Conservation (phyloP, 805 yeast genomes). For the Brettanomyces nanus region DNA sequence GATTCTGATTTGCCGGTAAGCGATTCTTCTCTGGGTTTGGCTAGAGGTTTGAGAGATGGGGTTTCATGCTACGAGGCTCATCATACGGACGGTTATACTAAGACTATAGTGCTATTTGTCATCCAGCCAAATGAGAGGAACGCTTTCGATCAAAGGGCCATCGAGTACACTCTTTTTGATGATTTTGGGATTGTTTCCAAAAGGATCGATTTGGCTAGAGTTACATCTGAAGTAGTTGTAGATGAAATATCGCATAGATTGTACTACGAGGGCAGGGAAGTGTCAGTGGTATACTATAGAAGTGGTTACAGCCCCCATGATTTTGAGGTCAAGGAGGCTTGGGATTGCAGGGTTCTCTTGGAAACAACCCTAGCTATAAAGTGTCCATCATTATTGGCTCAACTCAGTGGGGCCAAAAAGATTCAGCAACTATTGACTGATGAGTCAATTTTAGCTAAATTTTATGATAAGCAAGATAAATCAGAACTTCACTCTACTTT, state of each 20-base stretch:
- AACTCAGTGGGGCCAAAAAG: conserved; percentile 88
- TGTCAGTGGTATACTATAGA: conserved; percentile 85
- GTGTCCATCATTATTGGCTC: conserved; percentile 86
- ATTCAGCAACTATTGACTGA: conserved; percentile 82
- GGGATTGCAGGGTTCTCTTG: conserved; percentile 68
- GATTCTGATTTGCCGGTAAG: conserved; percentile 52
- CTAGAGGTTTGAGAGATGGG: conserved; percentile 64
- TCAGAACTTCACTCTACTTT: conserved; percentile 49
- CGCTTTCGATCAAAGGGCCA: conserved; percentile 80
- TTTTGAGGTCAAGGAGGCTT: conserved; percentile 54
- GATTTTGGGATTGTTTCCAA: conserved; percentile 50
- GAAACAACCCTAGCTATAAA: conserved; percentile 79
- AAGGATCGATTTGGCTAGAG: conserved; percentile 62
- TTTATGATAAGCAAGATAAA: conserved; percentile 25
- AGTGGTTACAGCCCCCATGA: conserved; percentile 85
- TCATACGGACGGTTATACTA: conserved; percentile 13
- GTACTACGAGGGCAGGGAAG: conserved; percentile 52
- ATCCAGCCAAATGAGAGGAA: conserved; percentile 84
- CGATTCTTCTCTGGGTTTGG: conserved; percentile 51
- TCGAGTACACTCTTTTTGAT: conserved; percentile 63
- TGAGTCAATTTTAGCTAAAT: conserved; percentile 36
- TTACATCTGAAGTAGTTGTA: conserved; percentile 34
- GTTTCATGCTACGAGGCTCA: conserved; percentile 43
- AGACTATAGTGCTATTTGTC: conserved; percentile 61
- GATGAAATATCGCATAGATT: conserved; percentile 42